phyloP scores from a whole-genome alignment of 1,284 basidiomycete species.

The Trichosporon ovoides region DNA sequence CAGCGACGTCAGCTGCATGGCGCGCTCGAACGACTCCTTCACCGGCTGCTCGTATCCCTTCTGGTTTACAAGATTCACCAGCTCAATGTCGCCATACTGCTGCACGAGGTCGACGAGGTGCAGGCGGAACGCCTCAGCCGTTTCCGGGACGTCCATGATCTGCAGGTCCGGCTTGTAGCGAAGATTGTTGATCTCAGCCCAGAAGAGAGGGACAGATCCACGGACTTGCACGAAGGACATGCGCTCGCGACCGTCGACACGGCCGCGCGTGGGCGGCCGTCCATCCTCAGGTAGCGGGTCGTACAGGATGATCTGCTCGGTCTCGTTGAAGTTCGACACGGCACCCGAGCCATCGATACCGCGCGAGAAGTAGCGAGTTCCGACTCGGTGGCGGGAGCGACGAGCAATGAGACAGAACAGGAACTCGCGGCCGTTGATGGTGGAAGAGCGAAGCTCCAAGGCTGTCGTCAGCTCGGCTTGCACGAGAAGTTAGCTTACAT shows the following conservation, averaged over 20 bases:
- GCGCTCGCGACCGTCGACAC: conserved; percentile 51
- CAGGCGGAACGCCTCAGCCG: conserved; percentile 65
- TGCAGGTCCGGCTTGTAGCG: conserved; percentile 96
- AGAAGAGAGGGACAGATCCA: conserved; percentile 89
- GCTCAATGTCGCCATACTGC: conserved; percentile 71
- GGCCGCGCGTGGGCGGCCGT: conserved; percentile 29
- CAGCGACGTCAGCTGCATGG: conserved; percentile 51
- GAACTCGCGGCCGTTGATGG: conserved; percentile 73
- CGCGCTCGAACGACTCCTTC: conserved; percentile 89
- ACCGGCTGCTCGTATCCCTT: conserved; percentile 91
- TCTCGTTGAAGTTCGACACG: conserved; percentile 85
- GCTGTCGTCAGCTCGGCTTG: conserved; percentile 58
- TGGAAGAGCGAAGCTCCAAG: conserved; percentile 74
- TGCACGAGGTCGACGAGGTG: conserved; percentile 73
- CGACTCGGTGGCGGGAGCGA: conserved; percentile 86
- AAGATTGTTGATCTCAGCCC: conserved; percentile 95
- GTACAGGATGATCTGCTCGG: conserved; percentile 80
- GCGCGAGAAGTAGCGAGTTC: conserved; percentile 94
- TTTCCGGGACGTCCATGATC: conserved; percentile 85
- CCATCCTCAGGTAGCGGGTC: conserved; percentile 54
- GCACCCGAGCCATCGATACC: conserved; percentile 70
- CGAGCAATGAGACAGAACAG: conserved; percentile 85
- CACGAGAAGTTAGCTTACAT: conserved; percentile 59
- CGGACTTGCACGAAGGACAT: conserved; percentile 88
- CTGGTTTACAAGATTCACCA: conserved; percentile 93